phyloP scores from a whole-genome alignment of 2,329 filamentous ascomycete genomes.

The Epicoccum sorghinum region DNA sequence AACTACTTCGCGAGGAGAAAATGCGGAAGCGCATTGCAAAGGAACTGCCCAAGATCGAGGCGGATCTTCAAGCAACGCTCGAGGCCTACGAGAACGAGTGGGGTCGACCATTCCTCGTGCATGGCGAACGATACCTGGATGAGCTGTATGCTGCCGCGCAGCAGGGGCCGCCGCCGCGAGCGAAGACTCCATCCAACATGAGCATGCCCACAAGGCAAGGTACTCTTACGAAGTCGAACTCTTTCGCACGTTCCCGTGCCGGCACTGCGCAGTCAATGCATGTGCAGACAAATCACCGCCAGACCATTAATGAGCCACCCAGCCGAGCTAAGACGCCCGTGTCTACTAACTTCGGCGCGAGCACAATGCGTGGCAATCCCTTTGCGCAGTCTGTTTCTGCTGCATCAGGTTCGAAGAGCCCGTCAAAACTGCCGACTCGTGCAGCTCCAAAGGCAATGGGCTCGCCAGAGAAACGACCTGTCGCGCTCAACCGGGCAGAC shows the following conservation, averaged over 20 bases:
- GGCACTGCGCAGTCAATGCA: slow-evolving; percentile 49
- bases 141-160: slow-evolving; percentile 71
- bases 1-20: slow-evolving; percentile 94
- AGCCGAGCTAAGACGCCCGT: slow-evolving; percentile 52
- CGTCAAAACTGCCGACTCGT: slow-evolving; percentile 72
- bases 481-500: slow-evolving; percentile 38
- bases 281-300: slow-evolving; percentile 39
- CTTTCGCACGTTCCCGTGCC: slow-evolving; percentile 34
- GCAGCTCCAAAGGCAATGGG: slow-evolving; percentile 12
- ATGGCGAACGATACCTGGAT: slow-evolving; percentile 89
- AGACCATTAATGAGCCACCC: slow-evolving; percentile 12
- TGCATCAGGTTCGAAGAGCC: slow-evolving; percentile 55
- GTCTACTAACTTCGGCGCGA: slow-evolving; percentile 42
- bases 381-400: slow-evolving; percentile 47
- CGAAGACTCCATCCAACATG: slow-evolving; percentile 74
- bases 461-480: slow-evolving; percentile 72
- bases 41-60: slow-evolving; percentile 88
- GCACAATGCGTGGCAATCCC: slow-evolving; percentile 40
- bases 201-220: slow-evolving; percentile 39
- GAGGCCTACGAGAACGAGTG: slow-evolving; percentile 93
- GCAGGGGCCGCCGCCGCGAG: slow-evolving; percentile 66
- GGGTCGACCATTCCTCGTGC: slow-evolving; percentile 88
- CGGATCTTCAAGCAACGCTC: slow-evolving; percentile 77
- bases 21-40: slow-evolving; percentile 98
- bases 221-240: slow-evolving; percentile 35